These are phyloP conservation scores for Liquidambar formosana DNA, from an alignment of 164 flowering plant species.

Conservation along the genomic window DNA sequence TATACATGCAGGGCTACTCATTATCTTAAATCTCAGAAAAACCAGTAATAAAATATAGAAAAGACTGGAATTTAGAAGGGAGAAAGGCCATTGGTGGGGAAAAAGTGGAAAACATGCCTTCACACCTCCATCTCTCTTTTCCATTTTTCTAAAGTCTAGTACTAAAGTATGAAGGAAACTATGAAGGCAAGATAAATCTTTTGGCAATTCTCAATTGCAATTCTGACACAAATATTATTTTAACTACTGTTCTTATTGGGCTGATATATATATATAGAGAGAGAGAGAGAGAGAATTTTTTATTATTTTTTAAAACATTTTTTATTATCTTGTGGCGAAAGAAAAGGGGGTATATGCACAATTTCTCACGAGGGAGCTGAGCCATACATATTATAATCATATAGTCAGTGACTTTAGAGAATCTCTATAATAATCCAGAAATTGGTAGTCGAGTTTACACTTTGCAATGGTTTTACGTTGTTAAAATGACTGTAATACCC, in stretches of 20 bases:
- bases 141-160: too few relatives aligned
- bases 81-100: not conserved
- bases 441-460: too few relatives aligned
- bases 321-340: conserved; percentile 33
- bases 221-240: too few relatives aligned
- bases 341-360: conserved; percentile 25
- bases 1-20: conserved; percentile 2
- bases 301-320: not conserved
- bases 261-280: too few relatives aligned
- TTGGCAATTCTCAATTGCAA: too few relatives aligned
- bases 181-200: not conserved
- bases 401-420: not conserved
- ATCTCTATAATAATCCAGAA: conserved; percentile 5
- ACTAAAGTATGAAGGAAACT: not conserved
- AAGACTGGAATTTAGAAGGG: too few relatives aligned
- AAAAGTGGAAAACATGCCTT: conserved; percentile 15
- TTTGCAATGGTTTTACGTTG: too few relatives aligned
- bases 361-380: conserved; percentile 16
- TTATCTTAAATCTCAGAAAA: not conserved
- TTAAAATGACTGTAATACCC: not conserved
- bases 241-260: too few relatives aligned
- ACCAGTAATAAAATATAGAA: too few relatives aligned
- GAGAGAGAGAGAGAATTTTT: too few relatives aligned
- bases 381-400: conserved; percentile 3
- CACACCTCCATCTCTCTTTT: not conserved